phyloP scores from a whole-genome alignment of 129 eudicot species.

The Tagetes erecta region DNA sequence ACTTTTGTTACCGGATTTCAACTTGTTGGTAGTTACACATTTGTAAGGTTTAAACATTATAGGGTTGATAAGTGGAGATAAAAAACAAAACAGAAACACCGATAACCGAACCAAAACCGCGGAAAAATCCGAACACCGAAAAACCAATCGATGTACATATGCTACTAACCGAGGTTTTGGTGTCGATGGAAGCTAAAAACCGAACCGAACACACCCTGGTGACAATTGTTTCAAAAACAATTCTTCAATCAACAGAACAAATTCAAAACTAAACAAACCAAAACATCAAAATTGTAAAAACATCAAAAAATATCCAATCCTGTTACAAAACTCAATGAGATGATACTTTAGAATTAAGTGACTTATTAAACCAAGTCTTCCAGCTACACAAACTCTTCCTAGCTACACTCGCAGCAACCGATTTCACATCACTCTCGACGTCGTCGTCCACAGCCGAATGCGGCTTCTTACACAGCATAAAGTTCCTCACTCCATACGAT shows the following conservation, averaged over 20 bases:
- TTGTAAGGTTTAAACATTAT: too few species aligned
- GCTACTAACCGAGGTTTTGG: too few species aligned
- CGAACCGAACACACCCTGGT: too few species aligned
- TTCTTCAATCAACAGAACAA: neutral
- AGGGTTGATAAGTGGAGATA: too few species aligned
- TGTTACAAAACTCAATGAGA: conserved; percentile 49
- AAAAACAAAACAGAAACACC: too few species aligned
- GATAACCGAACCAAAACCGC: too few species aligned
- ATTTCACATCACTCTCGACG: conserved; percentile 23
- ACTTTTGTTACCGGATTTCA: too few species aligned
- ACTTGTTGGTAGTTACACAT: too few species aligned
- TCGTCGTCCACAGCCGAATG: conserved; percentile 19
- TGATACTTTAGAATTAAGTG: conserved; percentile 62
- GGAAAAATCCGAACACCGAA: too few species aligned
- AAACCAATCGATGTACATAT: too few species aligned
- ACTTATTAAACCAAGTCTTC: conserved; percentile 77
- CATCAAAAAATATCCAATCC: neutral
- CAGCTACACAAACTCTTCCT: conserved; percentile 56
- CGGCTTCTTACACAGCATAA: conserved; percentile 80
- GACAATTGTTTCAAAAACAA: neutral
- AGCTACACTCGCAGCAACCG: conserved; percentile 26
- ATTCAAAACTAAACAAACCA: neutral
- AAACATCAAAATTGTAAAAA: neutral
- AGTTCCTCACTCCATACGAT: conserved; percentile 65
- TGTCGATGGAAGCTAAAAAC: too few species aligned